These are phyloP conservation scores for Solioccasus polychromus DNA, from an alignment of 768 basidiomycete species.

Conservation along the genomic window DNA sequence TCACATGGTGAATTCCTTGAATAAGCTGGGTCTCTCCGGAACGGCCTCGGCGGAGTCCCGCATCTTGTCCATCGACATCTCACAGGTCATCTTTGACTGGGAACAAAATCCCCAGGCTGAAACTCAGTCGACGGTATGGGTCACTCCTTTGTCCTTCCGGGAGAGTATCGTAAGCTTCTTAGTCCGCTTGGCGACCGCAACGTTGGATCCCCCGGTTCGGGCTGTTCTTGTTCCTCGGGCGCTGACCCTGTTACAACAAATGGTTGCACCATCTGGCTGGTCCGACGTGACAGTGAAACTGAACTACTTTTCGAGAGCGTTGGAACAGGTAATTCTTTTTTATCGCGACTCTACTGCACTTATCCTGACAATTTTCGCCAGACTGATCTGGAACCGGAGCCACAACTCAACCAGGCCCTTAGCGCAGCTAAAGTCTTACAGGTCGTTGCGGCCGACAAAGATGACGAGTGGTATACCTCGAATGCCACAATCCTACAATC, in stretches of 20 bases:
- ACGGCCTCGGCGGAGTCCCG: constrained; percentile 76
- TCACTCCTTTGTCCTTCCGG: constrained; percentile 73
- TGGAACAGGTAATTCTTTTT: constrained; percentile 65
- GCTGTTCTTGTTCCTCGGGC: constrained; percentile 57
- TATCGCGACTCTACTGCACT: background rate
- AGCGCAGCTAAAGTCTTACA: constrained; percentile 87
- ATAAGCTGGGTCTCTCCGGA: constrained; percentile 79
- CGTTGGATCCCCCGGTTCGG: constrained; percentile 44
- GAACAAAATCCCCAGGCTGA: constrained; percentile 60
- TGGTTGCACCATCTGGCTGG: constrained; percentile 85
- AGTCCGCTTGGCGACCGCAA: constrained; percentile 80
- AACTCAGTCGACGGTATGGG: constrained; percentile 46
- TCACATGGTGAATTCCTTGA: constrained; percentile 87
- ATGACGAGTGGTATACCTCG: constrained; percentile 73
- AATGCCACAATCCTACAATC: constrained; percentile 76
- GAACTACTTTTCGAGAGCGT: constrained; percentile 80
- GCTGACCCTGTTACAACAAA: constrained; percentile 63
- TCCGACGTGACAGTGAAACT: constrained; percentile 89
- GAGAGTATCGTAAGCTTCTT: constrained; percentile 95
- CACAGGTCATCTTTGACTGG: constrained; percentile 93
- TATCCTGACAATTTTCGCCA: constrained; percentile 29
- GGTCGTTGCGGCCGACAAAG: constrained; percentile 78
- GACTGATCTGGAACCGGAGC: constrained; percentile 72
- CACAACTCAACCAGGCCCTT: constrained; percentile 62
- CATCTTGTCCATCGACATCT: constrained; percentile 82